Percentiles rank a stretch among this genome's conserved stretches.
Conservation (phyloP, 192 early-diverging fungal genomes). For the Phycomyces nitens region DNA sequence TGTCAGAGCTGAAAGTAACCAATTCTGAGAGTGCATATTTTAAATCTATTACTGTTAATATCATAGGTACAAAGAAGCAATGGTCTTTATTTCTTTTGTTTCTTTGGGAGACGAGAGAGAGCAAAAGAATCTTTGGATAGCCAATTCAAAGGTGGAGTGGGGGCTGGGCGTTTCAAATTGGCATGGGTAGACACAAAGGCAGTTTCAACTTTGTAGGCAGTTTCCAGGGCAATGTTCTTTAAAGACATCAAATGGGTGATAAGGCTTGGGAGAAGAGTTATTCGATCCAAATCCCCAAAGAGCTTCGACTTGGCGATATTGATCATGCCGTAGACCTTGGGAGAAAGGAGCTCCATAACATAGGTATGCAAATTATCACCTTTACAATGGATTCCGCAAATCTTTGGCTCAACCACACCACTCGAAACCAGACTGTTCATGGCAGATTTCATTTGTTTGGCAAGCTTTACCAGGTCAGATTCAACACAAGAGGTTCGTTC, state of each 20-base stretch:
- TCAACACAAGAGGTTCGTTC: conserved; percentile 10
- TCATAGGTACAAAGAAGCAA: conserved; percentile 4
- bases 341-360: conserved; percentile 9
- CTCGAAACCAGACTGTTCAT: not conserved
- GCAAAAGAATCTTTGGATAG: conserved; percentile 2
- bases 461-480: conserved; percentile 14
- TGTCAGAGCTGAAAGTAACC: too few relatives aligned
- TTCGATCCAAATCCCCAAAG: conserved; percentile 3
- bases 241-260: conserved; percentile 1
- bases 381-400: conserved; percentile 8
- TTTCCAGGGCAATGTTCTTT: conserved; percentile 1
- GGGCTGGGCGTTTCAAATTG: conserved; percentile 1
- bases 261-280: not conserved
- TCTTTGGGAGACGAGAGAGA: conserved; percentile 1
- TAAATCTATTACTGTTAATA: too few relatives aligned
- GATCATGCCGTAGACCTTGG: conserved; percentile 13
- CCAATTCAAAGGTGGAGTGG: not conserved
- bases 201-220: conserved; percentile 2
- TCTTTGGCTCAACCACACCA: not conserved
- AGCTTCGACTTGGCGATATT: conserved; percentile 1
- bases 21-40: too few relatives aligned
- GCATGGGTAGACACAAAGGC: not conserved
- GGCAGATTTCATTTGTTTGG: conserved; percentile 2
- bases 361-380: conserved; percentile 10
- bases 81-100: not conserved